Percentiles rank a stretch among this genome's conserved stretches.
phyloP scores from a whole-genome alignment of 495 filamentous ascomycete genomes.

The Penicillium paradoxum region DNA sequence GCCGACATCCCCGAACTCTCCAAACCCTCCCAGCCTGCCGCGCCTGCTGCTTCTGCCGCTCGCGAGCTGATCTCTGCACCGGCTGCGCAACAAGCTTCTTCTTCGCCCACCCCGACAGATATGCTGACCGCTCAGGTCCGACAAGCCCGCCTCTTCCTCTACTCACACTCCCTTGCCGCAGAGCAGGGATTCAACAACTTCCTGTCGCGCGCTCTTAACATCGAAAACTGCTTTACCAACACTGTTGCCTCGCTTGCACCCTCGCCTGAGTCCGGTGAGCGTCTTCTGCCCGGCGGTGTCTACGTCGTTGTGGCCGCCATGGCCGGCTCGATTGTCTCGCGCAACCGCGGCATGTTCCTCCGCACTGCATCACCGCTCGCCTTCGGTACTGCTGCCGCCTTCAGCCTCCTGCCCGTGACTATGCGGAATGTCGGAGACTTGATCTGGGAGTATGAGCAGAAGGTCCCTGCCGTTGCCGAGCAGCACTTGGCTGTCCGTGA shows the following conservation, averaged over 20 bases:
- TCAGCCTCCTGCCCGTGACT: conserved; percentile 68
- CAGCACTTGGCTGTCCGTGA: conserved; percentile 65
- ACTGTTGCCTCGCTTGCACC: conserved; percentile 86
- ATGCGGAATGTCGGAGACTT: conserved; percentile 82
- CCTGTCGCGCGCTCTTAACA: conserved; percentile 67
- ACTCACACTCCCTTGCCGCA: conserved; percentile 61
- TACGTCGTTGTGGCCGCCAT: conserved; percentile 91
- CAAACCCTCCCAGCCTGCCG: conserved; percentile 30
- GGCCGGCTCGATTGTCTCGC: conserved; percentile 81
- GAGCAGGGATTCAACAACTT: conserved; percentile 74
- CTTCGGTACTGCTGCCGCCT: conserved; percentile 68
- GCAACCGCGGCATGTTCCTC: conserved; percentile 78
- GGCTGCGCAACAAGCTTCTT: conserved; percentile 25
- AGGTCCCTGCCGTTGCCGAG: conserved; percentile 71
- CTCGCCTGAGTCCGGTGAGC: conserved; percentile 72
- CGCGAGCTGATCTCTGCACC: conserved; percentile 19
- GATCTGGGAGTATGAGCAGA: conserved; percentile 84
- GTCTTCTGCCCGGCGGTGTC: conserved; percentile 75
- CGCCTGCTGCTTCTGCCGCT: conserved; percentile 15
- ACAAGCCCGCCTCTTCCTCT: conserved; percentile 71
- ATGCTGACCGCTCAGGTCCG: conserved; percentile 81
- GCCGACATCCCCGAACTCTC: conserved; percentile 36
- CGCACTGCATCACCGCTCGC: conserved; percentile 64
- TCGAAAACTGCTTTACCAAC: conserved; percentile 73
- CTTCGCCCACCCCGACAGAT: conserved; percentile 78